phyloP scores from a whole-genome alignment of 768 basidiomycete genomes.

The Trametes cinnabarina region DNA sequence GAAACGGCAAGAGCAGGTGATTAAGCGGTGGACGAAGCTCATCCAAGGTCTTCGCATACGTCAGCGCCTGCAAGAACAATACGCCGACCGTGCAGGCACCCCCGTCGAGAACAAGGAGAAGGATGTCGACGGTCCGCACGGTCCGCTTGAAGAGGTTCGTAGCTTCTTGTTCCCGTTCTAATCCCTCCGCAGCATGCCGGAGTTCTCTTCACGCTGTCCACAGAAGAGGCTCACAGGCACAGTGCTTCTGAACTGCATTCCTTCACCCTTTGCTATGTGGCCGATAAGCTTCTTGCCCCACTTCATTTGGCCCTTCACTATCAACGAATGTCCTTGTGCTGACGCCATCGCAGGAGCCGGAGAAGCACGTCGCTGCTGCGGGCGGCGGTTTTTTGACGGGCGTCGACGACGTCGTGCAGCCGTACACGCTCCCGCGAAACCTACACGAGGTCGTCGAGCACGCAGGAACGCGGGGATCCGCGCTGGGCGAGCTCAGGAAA shows the following conservation, averaged over 20 bases:
- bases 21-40: slow-evolving; percentile 87
- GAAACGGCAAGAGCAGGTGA: slow-evolving; percentile 73
- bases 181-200: background rate
- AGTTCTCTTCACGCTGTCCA: background rate
- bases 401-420: slow-evolving; percentile 71
- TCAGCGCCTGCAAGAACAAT: slow-evolving; percentile 77
- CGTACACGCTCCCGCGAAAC: slow-evolving; percentile 67
- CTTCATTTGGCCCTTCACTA: background rate
- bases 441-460: slow-evolving; percentile 29
- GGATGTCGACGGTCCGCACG: background rate
- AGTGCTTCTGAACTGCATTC: background rate
- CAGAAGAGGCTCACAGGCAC: background rate
- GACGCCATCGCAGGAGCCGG: slow-evolving; percentile 9
- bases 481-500: slow-evolving; percentile 11
- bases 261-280: background rate
- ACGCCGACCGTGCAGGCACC: slow-evolving; percentile 36
- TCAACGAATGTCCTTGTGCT: background rate
- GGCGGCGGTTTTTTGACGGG: slow-evolving; percentile 57
- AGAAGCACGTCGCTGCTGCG: slow-evolving; percentile 20
- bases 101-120: background rate
- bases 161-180: background rate
- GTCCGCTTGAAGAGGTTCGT: slow-evolving; percentile 12
- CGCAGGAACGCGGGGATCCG: slow-evolving; percentile 8
- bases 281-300: background rate
- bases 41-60: slow-evolving; percentile 87